phyloP scores from a whole-genome alignment of 768 basidiomycete species.

The Rhodosporidiobolus sp. region DNA sequence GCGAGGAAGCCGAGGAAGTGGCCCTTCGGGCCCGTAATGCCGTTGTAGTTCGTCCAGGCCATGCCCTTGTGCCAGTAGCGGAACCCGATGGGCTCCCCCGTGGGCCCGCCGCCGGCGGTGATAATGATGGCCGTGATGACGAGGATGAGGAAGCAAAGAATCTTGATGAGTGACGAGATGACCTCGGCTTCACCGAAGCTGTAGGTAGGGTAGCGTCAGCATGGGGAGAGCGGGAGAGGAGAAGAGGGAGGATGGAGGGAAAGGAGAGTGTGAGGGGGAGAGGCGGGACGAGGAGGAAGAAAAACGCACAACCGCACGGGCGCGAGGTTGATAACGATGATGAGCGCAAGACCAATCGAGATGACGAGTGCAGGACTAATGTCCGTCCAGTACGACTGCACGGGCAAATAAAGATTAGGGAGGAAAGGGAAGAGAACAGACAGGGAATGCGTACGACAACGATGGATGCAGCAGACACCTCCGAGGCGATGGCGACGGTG shows the following conservation, averaged over 20 bases:
- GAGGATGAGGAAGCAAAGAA: constrained; percentile 46
- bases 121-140: constrained; percentile 46
- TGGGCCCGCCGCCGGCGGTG: constrained; percentile 60
- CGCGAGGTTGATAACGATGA: constrained; percentile 63
- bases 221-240: too few species aligned
- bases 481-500: constrained; percentile 50
- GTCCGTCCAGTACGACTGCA: constrained; percentile 43
- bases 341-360: constrained; percentile 62
- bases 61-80: constrained; percentile 47
- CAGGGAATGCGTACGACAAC: constrained; percentile 21
- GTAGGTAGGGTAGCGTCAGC: too few species aligned
- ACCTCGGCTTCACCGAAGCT: constrained; percentile 40
- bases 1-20: constrained; percentile 52
- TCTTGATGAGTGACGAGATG: constrained; percentile 40
- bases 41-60: constrained; percentile 28
- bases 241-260: constrained; percentile 3
- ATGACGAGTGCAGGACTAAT: constrained; percentile 41
- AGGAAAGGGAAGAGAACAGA: constrained; percentile 44
- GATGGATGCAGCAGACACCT: constrained; percentile 48
- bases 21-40: constrained; percentile 24
- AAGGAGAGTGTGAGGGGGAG: constrained; percentile 47
- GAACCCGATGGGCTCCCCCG: constrained; percentile 58
- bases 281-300: constrained; percentile 62
- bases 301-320: constrained; percentile 58
- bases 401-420: constrained; percentile 45